phyloP scores from a whole-genome alignment of 768 basidiomycete species.

The Melanogaster broomeanus region DNA sequence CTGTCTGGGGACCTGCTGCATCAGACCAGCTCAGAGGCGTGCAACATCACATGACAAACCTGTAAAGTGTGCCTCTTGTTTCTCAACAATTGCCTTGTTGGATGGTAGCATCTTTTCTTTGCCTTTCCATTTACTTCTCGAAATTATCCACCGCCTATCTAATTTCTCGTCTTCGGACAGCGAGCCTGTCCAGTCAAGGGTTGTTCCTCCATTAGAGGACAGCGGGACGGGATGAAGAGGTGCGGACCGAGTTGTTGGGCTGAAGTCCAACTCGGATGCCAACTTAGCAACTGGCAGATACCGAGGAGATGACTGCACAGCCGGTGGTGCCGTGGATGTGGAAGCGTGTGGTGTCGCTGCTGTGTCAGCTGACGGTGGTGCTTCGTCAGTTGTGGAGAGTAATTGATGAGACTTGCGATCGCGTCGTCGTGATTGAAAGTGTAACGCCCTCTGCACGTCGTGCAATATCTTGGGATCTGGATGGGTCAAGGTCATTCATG shows the following conservation, averaged over 20 bases:
- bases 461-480: conserved; percentile 79
- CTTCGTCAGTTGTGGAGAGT: conserved; percentile 18
- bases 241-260: conserved; percentile 55
- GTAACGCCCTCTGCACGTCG: conserved; percentile 76
- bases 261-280: conserved; percentile 63
- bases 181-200: conserved; percentile 73
- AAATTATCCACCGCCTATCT: conserved; percentile 67
- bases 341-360: conserved; percentile 33
- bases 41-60: conserved; percentile 40
- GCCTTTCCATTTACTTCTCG: conserved; percentile 53
- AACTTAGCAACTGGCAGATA: conserved; percentile 17
- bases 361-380: conserved; percentile 25
- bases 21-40: not conserved
- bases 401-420: conserved; percentile 46
- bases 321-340: conserved; percentile 25
- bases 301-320: conserved; percentile 19
- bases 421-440: conserved; percentile 73
- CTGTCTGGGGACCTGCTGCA: conserved; percentile 44
- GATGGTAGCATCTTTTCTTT: conserved; percentile 49
- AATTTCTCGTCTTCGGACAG: conserved; percentile 52
- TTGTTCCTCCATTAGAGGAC: conserved; percentile 67
- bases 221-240: conserved; percentile 65
- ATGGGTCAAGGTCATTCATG: conserved; percentile 12
- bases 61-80: conserved; percentile 58
- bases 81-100: conserved; percentile 48